Conservation (phyloP, 2,329 filamentous ascomycete genomes). For the Neopestalotiopsis sp. region DNA sequence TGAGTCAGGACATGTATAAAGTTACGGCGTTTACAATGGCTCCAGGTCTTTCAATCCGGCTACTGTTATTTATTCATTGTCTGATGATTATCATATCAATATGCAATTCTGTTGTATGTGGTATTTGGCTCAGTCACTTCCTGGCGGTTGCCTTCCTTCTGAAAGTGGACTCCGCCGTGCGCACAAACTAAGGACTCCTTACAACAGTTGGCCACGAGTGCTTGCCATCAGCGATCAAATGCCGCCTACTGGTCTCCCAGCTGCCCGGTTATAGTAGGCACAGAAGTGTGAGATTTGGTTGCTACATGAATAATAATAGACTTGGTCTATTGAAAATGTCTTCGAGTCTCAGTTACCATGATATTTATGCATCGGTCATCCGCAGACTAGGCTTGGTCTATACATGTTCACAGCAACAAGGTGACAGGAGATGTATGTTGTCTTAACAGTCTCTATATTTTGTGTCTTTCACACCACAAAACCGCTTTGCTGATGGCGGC, state of each 20-base stretch:
- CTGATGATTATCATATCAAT: too few species aligned
- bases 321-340: too few species aligned
- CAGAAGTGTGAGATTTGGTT: too few species aligned
- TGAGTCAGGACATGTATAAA: slow-evolving; percentile 1
- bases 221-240: background rate
- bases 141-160: too few species aligned
- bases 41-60: background rate
- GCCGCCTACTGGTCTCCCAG: background rate
- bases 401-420: background rate
- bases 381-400: background rate
- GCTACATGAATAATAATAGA: too few species aligned
- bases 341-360: too few species aligned
- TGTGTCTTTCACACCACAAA: background rate
- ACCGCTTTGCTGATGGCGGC: background rate
- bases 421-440: background rate
- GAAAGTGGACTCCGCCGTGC: too few species aligned
- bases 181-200: too few species aligned
- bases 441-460: background rate
- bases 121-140: background rate
- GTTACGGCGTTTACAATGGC: background rate
- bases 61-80: background rate
- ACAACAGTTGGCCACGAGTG: too few species aligned
- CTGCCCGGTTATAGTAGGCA: too few species aligned
- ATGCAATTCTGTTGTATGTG: too few species aligned
- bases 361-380: background rate